Base-by-base conservation (phyloP, 768 basidiomycete genomes). In the Tylopilus plumbeoviolaceoides region DNA sequence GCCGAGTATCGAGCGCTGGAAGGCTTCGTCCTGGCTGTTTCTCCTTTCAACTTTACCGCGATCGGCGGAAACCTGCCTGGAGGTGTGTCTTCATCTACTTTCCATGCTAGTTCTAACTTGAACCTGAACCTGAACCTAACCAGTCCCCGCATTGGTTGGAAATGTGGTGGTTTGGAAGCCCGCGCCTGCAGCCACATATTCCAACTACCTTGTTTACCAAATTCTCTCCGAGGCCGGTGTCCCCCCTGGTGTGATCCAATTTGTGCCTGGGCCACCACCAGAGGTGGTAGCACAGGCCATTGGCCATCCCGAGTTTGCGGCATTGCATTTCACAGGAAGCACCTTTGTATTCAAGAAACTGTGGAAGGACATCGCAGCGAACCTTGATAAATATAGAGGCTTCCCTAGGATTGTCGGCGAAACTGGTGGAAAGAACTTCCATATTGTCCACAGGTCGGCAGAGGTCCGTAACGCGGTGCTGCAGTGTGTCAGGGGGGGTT, bases 391-490 rank as follows among this genome's bases (percentile, higher is more conserved):
- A 44, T 98, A 98, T 78, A 82, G 75, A 62, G 76, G 83, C 12
- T 98, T 97, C 73, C 97, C 97, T 1, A 80, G 95, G 65, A 89
- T 99, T 58, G 95, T 99, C 7, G 97, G 97, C 25, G 95, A 98
- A 78, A 98, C 95, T 8, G 93, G 92, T 27, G 95, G 97, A 52
- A 99, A 98, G 80, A 99, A 99, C 78, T 98, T 95, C 78, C 97
- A 98, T 72, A 59, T 99, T 43, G 76, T 98, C 45, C 97, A 98
- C 71, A 75, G 80, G 49, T 86, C 84, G 14, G 95, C 95, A 35
- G 90, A 97, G 61, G 72, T 97, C 48, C 77, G 76, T 67, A 95
- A 94, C 59, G 91, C 95, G n/a, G 97, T 91, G 46, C 59, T 89
- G 44, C 95, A 98, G 73, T 82, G 78, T 47, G 80, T 98, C 55